A percentile compares a stretch with the other conserved stretches of the same genome.
Conservation (phyloP, 106 monocot species). For the Xerophyta viscosa region DNA sequence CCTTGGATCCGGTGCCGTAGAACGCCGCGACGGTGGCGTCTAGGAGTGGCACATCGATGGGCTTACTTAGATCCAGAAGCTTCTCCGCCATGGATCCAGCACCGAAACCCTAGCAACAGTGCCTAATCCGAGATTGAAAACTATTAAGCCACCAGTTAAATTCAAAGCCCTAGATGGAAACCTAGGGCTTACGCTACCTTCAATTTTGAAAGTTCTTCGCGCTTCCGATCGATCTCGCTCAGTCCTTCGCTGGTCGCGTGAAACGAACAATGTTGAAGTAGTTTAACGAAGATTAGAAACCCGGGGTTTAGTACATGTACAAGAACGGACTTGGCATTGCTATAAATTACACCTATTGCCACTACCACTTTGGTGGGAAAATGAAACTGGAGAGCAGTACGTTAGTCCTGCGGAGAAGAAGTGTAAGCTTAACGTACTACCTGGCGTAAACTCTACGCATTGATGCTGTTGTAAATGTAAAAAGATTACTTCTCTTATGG, state of each 20-base stretch:
- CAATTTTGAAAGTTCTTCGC: neutral
- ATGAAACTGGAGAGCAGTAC: neutral
- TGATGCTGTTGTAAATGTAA: no score
- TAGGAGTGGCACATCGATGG: slow-evolving; percentile 90
- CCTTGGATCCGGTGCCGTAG: slow-evolving; percentile 98
- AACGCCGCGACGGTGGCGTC: slow-evolving; percentile 96
- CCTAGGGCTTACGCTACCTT: no score
- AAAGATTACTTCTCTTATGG: no score
- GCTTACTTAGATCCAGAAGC: slow-evolving; percentile 60
- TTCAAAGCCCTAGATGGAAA: slow-evolving; percentile 6
- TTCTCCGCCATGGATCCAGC: slow-evolving; percentile 29
- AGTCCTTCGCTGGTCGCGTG: neutral
- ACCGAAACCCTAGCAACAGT: slow-evolving; percentile 1
- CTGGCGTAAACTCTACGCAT: neutral
- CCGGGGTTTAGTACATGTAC: neutral
- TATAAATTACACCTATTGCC: neutral
- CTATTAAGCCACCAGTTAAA: neutral
- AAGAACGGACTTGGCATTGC: neutral
- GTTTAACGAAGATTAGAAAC: neutral
- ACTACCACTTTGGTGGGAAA: neutral
- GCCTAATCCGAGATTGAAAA: neutral
- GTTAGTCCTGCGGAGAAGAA: neutral
- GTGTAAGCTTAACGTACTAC: neutral
- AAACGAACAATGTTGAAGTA: neutral
- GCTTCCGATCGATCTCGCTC: neutral